Evolutionary conservation across 192 early-diverging fungal genomes (phyloP).

Genomic region (Coemansia sp.): DNA sequence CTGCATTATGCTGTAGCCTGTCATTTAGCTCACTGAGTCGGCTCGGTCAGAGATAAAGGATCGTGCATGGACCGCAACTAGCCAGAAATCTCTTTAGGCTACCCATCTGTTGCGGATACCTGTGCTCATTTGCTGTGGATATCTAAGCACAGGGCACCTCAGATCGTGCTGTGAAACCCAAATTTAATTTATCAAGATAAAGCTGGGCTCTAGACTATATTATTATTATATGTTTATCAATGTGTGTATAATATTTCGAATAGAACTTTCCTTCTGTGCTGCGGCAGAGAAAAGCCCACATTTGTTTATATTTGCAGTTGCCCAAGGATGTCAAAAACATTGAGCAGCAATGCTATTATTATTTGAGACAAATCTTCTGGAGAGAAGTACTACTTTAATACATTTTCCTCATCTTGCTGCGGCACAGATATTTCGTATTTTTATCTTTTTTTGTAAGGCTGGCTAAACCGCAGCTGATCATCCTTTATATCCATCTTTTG

Average conservation of each 20-base stretch:
- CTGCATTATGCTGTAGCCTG: neutral
- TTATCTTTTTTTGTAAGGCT: neutral
- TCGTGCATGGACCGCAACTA: neutral
- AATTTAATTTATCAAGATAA: too few species aligned
- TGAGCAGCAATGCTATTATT: neutral
- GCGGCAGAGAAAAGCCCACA: too few species aligned
- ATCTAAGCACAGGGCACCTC: neutral
- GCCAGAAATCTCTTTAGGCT: too few species aligned
- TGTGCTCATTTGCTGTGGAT: neutral
- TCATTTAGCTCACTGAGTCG: neutral
- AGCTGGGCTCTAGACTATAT: too few species aligned
- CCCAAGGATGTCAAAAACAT: too few species aligned
- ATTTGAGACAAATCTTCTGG: neutral
- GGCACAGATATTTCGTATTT: neutral
- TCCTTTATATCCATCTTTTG: neutral
- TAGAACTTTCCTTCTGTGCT: too few species aligned
- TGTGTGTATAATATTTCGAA: too few species aligned
- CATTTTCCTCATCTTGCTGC: conserved; percentile 1
- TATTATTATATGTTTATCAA: too few species aligned
- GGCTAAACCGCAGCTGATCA: too few species aligned
- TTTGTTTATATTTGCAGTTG: too few species aligned
- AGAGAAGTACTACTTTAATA: neutral
- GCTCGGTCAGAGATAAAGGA: neutral
- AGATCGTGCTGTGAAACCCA: too few species aligned
- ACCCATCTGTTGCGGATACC: neutral